Percentiles rank a stretch among this genome's conserved stretches.
Conservation (phyloP, 768 basidiomycete species). For the Nidularia pulvinata region DNA sequence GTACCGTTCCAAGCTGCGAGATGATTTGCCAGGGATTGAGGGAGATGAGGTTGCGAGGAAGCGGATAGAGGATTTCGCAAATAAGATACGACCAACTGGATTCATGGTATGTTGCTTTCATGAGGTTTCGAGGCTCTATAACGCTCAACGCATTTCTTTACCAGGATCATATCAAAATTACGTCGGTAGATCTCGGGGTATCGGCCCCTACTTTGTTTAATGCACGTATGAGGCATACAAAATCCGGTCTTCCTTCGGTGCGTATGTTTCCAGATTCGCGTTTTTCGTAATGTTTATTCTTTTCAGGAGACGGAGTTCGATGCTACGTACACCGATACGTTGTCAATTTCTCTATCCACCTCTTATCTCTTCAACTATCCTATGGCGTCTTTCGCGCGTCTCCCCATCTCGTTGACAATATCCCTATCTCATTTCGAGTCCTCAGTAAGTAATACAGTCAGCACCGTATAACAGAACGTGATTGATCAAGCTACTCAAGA, state of each 20-base stretch:
- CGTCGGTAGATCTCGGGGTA: conserved; percentile 80
- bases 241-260: conserved; percentile 9
- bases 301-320: conserved; percentile 80
- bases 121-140: background rate
- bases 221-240: conserved; percentile 51
- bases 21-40: conserved; percentile 65
- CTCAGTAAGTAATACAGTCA: conserved; percentile 36
- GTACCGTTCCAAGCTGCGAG: conserved; percentile 78
- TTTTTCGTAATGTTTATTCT: background rate
- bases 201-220: conserved; percentile 79
- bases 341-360: conserved; percentile 83
- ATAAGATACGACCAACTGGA: conserved; percentile 68
- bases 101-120: conserved; percentile 53
- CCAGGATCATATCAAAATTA: conserved; percentile 86
- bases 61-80: conserved; percentile 80
- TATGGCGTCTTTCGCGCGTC: conserved; percentile 77
- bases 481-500: conserved; percentile 29
- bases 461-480: too few relatives aligned
- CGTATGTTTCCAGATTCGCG: background rate
- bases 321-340: conserved; percentile 78
- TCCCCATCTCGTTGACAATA: conserved; percentile 81
- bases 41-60: conserved; percentile 85
- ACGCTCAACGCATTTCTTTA: conserved; percentile 1
- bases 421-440: conserved; percentile 76
- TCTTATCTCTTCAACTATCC: conserved; percentile 87